A percentile compares a stretch with the other conserved stretches of the same genome.
Evolutionary conservation across 495 filamentous ascomycete species (phyloP).

Genomic region (Tetracladium marchalianum): DNA sequence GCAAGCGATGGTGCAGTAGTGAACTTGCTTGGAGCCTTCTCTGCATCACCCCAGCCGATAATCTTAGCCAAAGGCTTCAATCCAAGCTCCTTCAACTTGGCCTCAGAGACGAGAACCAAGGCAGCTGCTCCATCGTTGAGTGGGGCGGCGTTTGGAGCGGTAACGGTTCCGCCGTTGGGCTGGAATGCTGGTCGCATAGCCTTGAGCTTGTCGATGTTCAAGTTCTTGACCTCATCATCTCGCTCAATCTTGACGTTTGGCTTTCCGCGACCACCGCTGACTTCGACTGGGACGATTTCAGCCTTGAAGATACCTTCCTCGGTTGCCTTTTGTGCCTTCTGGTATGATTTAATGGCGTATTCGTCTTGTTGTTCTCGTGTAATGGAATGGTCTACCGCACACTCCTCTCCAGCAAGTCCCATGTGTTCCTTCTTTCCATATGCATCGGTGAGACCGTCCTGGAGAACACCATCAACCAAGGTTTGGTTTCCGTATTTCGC

Average conservation of each 20-base stretch:
- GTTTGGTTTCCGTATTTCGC: slow-evolving; percentile 83
- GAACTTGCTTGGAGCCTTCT: slow-evolving; percentile 82
- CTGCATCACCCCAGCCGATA: slow-evolving; percentile 92
- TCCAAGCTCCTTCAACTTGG: slow-evolving; percentile 75
- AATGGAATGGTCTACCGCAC: slow-evolving; percentile 74
- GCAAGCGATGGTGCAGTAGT: slow-evolving; percentile 91
- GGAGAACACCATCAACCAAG: slow-evolving; percentile 80
- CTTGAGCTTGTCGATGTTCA: slow-evolving; percentile 86
- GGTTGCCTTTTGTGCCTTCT: slow-evolving; percentile 80
- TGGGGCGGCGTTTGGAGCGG: slow-evolving; percentile 93
- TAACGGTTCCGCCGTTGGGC: slow-evolving; percentile 76
- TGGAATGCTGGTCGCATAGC: slow-evolving; percentile 79
- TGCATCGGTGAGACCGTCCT: slow-evolving; percentile 87
- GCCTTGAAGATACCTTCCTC: slow-evolving; percentile 65
- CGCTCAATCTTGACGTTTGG: slow-evolving; percentile 67
- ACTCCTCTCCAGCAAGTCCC: slow-evolving; percentile 88
- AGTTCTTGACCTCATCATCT: slow-evolving; percentile 95
- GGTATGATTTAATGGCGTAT: slow-evolving; percentile 86
- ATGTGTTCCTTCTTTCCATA: slow-evolving; percentile 87
- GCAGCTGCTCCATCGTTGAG: slow-evolving; percentile 91
- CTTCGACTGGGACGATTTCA: slow-evolving; percentile 86
- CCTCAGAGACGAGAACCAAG: slow-evolving; percentile 82
- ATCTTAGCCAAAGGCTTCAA: slow-evolving; percentile 92
- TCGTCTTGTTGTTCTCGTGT: slow-evolving; percentile 77
- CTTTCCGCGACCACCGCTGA: slow-evolving; percentile 83